Percentiles rank a stretch among this genome's conserved stretches.
phyloP scores from a whole-genome alignment of 2,329 filamentous ascomycete species.

The Cadophora malorum region DNA sequence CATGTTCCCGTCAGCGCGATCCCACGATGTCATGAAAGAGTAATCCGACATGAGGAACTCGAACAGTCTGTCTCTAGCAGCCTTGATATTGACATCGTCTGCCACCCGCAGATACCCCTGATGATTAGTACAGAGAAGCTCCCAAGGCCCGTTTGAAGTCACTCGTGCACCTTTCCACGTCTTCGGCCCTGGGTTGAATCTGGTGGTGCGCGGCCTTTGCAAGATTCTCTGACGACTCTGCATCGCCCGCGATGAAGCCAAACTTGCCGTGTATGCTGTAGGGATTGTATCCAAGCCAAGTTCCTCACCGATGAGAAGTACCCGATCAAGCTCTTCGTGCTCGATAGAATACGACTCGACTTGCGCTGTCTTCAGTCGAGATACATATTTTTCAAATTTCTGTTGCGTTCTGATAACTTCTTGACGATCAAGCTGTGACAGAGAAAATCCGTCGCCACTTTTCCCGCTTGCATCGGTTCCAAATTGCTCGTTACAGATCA shows the following conservation, averaged over 20 bases:
- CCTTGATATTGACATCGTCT: slow-evolving; percentile 29
- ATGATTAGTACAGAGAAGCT: slow-evolving; percentile 33
- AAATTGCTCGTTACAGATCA: slow-evolving; percentile 25
- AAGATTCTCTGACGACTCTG: slow-evolving; percentile 27
- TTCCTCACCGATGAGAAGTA: slow-evolving; percentile 31
- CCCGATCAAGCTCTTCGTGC: slow-evolving; percentile 31
- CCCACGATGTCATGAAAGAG: slow-evolving; percentile 36
- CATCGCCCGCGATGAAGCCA: slow-evolving; percentile 23
- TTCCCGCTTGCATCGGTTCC: neutral
- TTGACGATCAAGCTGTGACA: slow-evolving; percentile 23
- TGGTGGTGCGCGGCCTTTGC: slow-evolving; percentile 28
- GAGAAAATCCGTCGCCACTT: slow-evolving; percentile 20
- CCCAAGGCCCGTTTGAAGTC: slow-evolving; percentile 33
- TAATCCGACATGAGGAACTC: slow-evolving; percentile 35
- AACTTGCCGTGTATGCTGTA: slow-evolving; percentile 21
- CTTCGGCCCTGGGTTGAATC: slow-evolving; percentile 31
- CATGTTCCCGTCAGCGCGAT: slow-evolving; percentile 30
- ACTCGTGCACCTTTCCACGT: slow-evolving; percentile 26
- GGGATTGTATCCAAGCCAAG: slow-evolving; percentile 24
- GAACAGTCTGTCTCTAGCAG: slow-evolving; percentile 28
- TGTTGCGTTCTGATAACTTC: slow-evolving; percentile 28
- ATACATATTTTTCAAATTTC: slow-evolving; percentile 32
- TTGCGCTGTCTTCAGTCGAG: slow-evolving; percentile 29
- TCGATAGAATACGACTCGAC: slow-evolving; percentile 29
- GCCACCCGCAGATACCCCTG: slow-evolving; percentile 26